These are phyloP conservation scores for Hypericum androsaemum DNA, from an alignment of 345 rosid genomes.

Conservation along the genomic window DNA sequence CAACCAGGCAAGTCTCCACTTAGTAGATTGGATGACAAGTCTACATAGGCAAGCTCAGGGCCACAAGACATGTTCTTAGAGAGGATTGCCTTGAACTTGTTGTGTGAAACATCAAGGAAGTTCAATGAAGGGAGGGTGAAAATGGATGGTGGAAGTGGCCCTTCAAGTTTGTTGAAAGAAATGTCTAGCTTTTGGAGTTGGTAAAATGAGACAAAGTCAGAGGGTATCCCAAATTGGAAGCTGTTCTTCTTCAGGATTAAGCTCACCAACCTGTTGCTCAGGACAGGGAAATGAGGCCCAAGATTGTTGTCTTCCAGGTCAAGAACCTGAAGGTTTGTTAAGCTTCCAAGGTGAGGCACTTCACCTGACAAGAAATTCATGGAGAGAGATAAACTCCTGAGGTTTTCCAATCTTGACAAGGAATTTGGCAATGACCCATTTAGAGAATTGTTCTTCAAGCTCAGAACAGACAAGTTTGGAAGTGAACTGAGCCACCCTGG, in stretches of 20 bases:
- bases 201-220: conserved; percentile 22
- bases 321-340: conserved; percentile 50
- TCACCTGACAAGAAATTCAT: conserved; percentile 39
- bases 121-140: conserved; percentile 38
- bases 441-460: conserved; percentile 47
- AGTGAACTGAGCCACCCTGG: conserved; percentile 37
- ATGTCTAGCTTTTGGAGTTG: conserved; percentile 52
- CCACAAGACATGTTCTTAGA: conserved; percentile 41
- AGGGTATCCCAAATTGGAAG: conserved; percentile 37
- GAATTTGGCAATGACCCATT: conserved; percentile 37
- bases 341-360: conserved; percentile 36
- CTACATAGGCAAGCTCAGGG: conserved; percentile 28
- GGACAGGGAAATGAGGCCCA: conserved; percentile 43
- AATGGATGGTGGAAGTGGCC: conserved; percentile 37
- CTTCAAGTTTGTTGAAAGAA: conserved; percentile 47
- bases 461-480: conserved; percentile 34
- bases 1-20: conserved; percentile 51
- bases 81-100: conserved; percentile 43
- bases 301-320: conserved; percentile 38
- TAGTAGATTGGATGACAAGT: conserved; percentile 47
- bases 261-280: conserved; percentile 28
- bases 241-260: conserved; percentile 40
- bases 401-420: conserved; percentile 22
- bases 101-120: conserved; percentile 37
- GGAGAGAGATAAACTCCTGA: conserved; percentile 33